These are phyloP conservation scores for Aleurites moluccanus DNA, from an alignment of 441 rosid genomes.

Conservation along the genomic window DNA sequence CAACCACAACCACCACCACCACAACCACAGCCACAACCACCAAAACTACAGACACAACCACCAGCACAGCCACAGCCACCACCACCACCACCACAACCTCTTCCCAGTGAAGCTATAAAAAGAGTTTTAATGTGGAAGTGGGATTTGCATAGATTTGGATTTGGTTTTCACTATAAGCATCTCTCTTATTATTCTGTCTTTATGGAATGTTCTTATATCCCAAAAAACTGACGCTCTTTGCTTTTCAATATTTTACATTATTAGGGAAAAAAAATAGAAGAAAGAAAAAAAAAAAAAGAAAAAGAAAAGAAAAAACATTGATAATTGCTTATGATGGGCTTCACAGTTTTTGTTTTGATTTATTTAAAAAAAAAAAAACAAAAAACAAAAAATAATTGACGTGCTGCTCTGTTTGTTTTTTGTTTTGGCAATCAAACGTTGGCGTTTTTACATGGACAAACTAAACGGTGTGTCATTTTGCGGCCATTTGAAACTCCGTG, in stretches of 20 bases:
- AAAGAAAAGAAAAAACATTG: not conserved
- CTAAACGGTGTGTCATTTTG: too few species aligned
- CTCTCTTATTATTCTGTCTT: not conserved
- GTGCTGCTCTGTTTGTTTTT: not conserved
- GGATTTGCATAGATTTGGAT: slow-evolving; percentile 14
- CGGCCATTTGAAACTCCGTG: too few species aligned
- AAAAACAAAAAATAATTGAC: not conserved
- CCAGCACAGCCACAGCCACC: not conserved
- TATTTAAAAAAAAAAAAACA: too few species aligned
- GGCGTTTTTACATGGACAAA: not conserved
- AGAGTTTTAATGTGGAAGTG: not conserved
- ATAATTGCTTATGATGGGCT: not conserved
- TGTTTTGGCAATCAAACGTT: not conserved
- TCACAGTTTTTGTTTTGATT: not conserved
- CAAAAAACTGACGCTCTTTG: not conserved
- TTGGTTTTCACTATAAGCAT: not conserved
- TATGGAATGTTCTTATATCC: slow-evolving; percentile 12
- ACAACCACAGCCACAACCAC: not conserved
- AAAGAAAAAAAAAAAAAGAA: too few species aligned
- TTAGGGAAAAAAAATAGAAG: not conserved
- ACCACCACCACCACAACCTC: not conserved
- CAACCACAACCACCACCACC: not conserved
- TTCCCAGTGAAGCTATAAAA: slow-evolving; percentile 15
- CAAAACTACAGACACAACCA: too few species aligned
- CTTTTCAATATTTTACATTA: not conserved